Percentiles rank a stretch among this genome's conserved stretches.
Conservation (phyloP, 2,329 filamentous ascomycete species). For the Cytospora piceicola region DNA sequence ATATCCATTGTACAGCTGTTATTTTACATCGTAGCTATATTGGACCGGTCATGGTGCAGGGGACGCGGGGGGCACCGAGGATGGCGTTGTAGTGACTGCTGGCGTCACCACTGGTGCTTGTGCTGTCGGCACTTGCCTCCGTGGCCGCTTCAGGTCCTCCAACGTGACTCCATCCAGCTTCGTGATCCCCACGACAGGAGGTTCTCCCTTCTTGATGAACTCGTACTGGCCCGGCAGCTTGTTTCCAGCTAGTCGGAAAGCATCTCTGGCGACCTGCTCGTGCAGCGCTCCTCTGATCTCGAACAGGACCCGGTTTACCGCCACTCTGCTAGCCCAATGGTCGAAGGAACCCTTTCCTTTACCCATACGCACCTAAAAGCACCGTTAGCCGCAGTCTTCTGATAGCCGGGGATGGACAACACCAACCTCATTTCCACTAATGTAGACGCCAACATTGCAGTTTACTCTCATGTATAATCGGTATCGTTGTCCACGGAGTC, state of each 20-base stretch:
- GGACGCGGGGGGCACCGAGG: conserved; percentile 41
- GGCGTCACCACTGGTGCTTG: conserved; percentile 42
- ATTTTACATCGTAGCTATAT: conserved; percentile 30
- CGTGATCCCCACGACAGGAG: conserved; percentile 88
- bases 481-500: conserved; percentile 89
- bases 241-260: conserved; percentile 89
- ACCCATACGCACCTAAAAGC: conserved; percentile 82
- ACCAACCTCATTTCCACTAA: conserved; percentile 85
- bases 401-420: not conserved
- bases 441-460: conserved; percentile 94
- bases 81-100: conserved; percentile 38
- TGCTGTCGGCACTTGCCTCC: conserved; percentile 63
- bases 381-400: conserved; percentile 9
- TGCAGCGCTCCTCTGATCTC: conserved; percentile 91
- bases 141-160: conserved; percentile 80
- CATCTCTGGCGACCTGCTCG: conserved; percentile 92
- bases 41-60: conserved; percentile 37
- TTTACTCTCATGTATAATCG: conserved; percentile 87
- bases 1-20: conserved; percentile 20
- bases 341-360: conserved; percentile 98
- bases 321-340: conserved; percentile 89
- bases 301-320: conserved; percentile 89
- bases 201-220: conserved; percentile 90
- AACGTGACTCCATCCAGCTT: conserved; percentile 85
- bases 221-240: conserved; percentile 93